Evolutionary conservation across 1,284 basidiomycete species (phyloP), one percentile per base, ranked within the genome.

Genomic region (Heterobasidion occidentale): DNA sequence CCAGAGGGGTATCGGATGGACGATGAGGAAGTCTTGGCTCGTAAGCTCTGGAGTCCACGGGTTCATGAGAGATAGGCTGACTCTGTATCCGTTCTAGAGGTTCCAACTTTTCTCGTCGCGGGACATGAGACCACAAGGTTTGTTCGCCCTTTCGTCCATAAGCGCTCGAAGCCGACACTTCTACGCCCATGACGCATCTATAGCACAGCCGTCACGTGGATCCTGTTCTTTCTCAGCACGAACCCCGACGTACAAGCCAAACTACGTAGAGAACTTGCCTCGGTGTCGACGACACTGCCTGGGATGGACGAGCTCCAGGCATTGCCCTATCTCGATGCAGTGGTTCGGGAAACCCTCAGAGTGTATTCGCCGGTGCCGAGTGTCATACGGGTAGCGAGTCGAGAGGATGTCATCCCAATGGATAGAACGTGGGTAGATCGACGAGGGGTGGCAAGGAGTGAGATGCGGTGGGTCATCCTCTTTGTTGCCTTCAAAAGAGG

Each of bases 111-210:
- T 67, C 65, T 88, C 3, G 71, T 81, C 3, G 83, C 84, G 2
- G 91, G 91, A 0, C 88, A 92, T 67, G 90, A 93, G 65, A 93
- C 92, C 0, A 73, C 74, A 1, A 86, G 83, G 78, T 79, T 62
- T 3, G 62, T 42, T 38, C 9, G 12, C 49, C 19, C 12, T 9
- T 11, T 11, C 9, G 6, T 15, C 11, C 9, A 19, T 17, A 3
- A 50, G 52, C 7, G 36, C 36, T 34, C 36, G 38, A n/a, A n/a
- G 15, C 11, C 9, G 17, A 9, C 8, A 19, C 1, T 51, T 27
- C 1, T 14, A 11, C 15, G 33, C 46, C 14, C 19, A 33, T 7
- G 17, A 5, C 27, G 27, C 27, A 4, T 52, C 3, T 34, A 53
- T 52, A 67, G 65, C 35, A 61, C 67, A 0, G 67, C 63, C 5